phyloP scores from a whole-genome alignment of 2,329 filamentous ascomycete genomes.

The Apiospora saccharicola region DNA sequence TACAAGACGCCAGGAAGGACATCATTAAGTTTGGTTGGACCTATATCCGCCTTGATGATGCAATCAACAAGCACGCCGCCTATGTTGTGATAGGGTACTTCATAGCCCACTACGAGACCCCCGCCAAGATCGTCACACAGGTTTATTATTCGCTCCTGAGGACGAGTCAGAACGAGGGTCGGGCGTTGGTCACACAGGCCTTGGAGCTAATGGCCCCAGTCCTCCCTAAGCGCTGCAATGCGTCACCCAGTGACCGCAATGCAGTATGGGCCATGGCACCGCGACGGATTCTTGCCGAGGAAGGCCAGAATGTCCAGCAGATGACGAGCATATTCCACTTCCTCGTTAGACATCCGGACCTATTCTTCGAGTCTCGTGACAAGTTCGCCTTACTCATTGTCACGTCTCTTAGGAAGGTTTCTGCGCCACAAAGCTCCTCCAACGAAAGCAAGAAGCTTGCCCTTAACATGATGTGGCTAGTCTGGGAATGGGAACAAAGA shows the following conservation, averaged over 20 bases:
- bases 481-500: slow-evolving; percentile 92
- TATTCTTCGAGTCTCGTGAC: slow-evolving; percentile 95
- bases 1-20: slow-evolving; percentile 93
- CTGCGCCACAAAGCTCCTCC: slow-evolving; percentile 80
- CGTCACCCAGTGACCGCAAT: slow-evolving; percentile 72
- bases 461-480: slow-evolving; percentile 86
- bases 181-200: slow-evolving; percentile 90
- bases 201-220: slow-evolving; percentile 95
- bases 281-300: slow-evolving; percentile 88
- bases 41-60: slow-evolving; percentile 96
- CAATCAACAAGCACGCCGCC: slow-evolving; percentile 98
- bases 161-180: slow-evolving; percentile 94
- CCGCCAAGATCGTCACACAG: slow-evolving; percentile 92
- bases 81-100: slow-evolving; percentile 98
- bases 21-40: slow-evolving; percentile 99
- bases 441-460: slow-evolving; percentile 92
- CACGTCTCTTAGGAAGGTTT: slow-evolving; percentile 86
- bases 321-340: slow-evolving; percentile 98
- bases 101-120: slow-evolving; percentile 95
- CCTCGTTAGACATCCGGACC: slow-evolving; percentile 85
- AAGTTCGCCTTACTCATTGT: slow-evolving; percentile 92
- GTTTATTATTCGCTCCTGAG: slow-evolving; percentile 92
- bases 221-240: slow-evolving; percentile 81
- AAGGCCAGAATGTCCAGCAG: slow-evolving; percentile 93
- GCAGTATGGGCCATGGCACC: slow-evolving; percentile 91